A percentile compares a stretch with the other conserved stretches of the same genome.
Conservation (phyloP, 192 early-diverging fungal genomes). For the Coemansia reversa region DNA sequence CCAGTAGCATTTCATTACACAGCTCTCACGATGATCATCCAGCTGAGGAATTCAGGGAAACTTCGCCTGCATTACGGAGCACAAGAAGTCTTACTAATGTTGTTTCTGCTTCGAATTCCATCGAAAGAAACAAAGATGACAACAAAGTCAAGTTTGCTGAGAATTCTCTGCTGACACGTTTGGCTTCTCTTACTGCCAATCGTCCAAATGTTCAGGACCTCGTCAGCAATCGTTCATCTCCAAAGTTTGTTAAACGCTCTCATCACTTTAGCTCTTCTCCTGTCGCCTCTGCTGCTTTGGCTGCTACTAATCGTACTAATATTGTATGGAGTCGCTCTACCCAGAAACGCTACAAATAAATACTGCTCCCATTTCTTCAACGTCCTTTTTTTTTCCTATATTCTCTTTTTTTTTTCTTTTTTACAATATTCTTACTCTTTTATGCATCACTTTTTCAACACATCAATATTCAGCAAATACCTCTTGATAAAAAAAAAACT, state of each 20-base stretch:
- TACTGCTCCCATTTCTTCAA: neutral
- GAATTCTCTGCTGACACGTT: slow-evolving; percentile 27
- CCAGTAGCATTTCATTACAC: slow-evolving; percentile 9
- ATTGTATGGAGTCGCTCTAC: slow-evolving; percentile 16
- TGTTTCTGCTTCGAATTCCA: neutral
- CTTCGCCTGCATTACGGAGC: neutral
- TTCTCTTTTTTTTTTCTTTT: neutral
- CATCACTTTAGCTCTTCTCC: slow-evolving; percentile 29
- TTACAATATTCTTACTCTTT: neutral
- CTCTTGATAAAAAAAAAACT: no score
- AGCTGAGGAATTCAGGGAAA: neutral
- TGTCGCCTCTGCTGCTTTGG: slow-evolving; percentile 12
- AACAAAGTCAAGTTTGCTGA: neutral
- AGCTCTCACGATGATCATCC: slow-evolving; percentile 12
- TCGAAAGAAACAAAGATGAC: neutral
- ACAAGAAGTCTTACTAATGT: slow-evolving; percentile 12
- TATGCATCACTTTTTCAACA: neutral
- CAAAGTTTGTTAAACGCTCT: slow-evolving; percentile 50
- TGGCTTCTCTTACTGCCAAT: slow-evolving; percentile 18
- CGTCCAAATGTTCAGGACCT: slow-evolving; percentile 36
- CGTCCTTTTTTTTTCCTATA: neutral
- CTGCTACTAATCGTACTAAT: slow-evolving; percentile 3
- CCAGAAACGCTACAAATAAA: slow-evolving; percentile 22
- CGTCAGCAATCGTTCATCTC: slow-evolving; percentile 43
- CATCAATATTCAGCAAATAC: no score